phyloP scores from a whole-genome alignment of 805 yeast genomes.

The Wickerhamomyces bisporus region DNA sequence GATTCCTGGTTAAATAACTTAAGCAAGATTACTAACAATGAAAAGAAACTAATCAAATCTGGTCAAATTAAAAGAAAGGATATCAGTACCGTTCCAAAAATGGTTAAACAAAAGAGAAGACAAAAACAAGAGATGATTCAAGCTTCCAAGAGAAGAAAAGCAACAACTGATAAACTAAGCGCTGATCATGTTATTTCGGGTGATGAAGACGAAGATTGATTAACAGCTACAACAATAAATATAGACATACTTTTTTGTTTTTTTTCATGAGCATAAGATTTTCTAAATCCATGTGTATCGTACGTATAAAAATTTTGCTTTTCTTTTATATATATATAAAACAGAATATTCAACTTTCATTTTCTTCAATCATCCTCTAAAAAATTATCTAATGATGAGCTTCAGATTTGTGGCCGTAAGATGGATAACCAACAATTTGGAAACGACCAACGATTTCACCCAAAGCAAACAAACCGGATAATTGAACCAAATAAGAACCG shows the following conservation, averaged over 20 bases:
- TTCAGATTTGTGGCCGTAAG: conserved; percentile 42
- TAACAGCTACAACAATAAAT: too few relatives aligned
- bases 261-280: not conserved
- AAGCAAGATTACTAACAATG: conserved; percentile 41
- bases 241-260: too few relatives aligned
- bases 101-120: conserved; percentile 58
- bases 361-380: too few relatives aligned
- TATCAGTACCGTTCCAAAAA: conserved; percentile 80
- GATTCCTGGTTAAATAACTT: conserved; percentile 79
- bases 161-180: not conserved
- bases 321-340: conserved; percentile 2
- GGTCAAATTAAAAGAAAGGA: conserved; percentile 39
- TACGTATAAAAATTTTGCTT: too few relatives aligned
- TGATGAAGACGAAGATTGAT: not conserved
- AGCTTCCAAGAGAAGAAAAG: conserved; percentile 62
- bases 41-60: conserved; percentile 6
- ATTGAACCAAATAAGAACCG: conserved; percentile 75
- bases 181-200: conserved; percentile 4
- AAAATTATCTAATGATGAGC: conserved; percentile 16
- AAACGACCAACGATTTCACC: conserved; percentile 98
- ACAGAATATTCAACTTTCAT: too few relatives aligned
- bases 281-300: too few relatives aligned
- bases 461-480: conserved; percentile 84
- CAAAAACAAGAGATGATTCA: conserved; percentile 66
- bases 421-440: conserved; percentile 83